Base-by-base conservation (phyloP, 108 stramenopile genomes). In the Asterionellopsis glacialis region DNA sequence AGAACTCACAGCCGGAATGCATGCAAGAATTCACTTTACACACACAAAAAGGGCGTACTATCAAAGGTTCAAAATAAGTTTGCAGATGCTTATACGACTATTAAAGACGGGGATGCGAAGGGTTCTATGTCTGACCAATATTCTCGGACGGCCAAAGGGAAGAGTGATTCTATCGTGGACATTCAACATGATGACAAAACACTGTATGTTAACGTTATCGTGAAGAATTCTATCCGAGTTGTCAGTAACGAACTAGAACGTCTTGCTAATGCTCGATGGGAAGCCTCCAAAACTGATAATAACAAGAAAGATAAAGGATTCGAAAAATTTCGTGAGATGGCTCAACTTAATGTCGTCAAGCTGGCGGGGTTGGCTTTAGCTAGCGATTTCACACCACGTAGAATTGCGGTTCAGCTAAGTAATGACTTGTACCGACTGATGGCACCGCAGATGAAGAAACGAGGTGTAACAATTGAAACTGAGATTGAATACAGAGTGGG, bases 401-500 rank as follows among this genome's bases (percentile, higher is more conserved):
- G 76, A 40, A 82, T 91, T 48, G 90, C 85, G 10, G 77, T 91
- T 19, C 86, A 87, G 63, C 59, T 91, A 26, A 84, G 81, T 14
- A 87, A 91, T 72, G 86, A 91, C 71, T 49, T 91, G 12, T 85
- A 82, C 55, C 57, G 84, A 38, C 70, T 84, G 0, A 52, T 88
- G 63, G 84, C 70, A 15, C 87, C 84, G 0, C 65, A 68, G 41
- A 65, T 90, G 26, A 70, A 81, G 52, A 65, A 70, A 6, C 79
- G 84, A 41, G 90, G 90, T 41, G 82, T 87, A n/a, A 64, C 51
- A 15, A 91, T 87, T 43, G 77, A 87, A 60, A 82, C 86, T 11
- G 85, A 84, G 40, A 85, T 91, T 40, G 90, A 87, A 68, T 87
- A 87, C 61, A 76, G 90, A 38, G 76, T 72, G 23, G 90, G 90